Evolutionary conservation across 148 eudicot species (phyloP).

Genomic region (Rhododendron griersonianum): DNA sequence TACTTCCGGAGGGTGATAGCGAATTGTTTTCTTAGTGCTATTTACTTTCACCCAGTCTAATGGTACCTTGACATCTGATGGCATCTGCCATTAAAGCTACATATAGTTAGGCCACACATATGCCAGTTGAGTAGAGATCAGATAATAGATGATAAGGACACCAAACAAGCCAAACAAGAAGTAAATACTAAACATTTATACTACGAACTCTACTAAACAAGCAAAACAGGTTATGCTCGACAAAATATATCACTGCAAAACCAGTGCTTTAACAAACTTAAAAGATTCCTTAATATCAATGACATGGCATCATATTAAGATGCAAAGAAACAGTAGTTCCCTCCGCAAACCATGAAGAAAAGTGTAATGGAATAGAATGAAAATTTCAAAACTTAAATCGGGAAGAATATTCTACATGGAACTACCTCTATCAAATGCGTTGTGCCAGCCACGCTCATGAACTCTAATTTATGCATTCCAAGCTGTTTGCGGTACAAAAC

Average conservation of each 20-base stretch:
- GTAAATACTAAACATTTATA: neutral
- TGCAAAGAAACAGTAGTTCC: neutral
- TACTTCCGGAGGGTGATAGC: conserved; percentile 94
- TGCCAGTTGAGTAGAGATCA: neutral
- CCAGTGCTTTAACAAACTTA: neutral
- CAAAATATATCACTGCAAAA: neutral
- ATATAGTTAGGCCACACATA: conserved; percentile 1
- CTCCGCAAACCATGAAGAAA: neutral
- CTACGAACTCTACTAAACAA: neutral
- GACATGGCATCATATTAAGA: neutral
- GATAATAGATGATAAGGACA: neutral
- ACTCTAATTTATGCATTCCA: conserved; percentile 53
- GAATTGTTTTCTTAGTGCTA: conserved; percentile 86
- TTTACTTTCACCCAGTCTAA: conserved; percentile 84
- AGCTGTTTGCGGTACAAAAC: conserved; percentile 66
- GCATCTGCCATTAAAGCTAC: conserved; percentile 46
- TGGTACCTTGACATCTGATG: conserved; percentile 67
- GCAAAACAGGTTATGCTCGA: neutral
- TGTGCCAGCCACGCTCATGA: conserved; percentile 64
- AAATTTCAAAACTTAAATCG: neutral
- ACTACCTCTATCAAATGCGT: conserved; percentile 90
- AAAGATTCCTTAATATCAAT: neutral
- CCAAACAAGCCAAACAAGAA: neutral
- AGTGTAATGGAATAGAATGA: neutral
- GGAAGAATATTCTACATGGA: neutral